Evolutionary conservation across 495 filamentous ascomycete genomes (phyloP).

Genomic region (Haplographium delicatum): DNA sequence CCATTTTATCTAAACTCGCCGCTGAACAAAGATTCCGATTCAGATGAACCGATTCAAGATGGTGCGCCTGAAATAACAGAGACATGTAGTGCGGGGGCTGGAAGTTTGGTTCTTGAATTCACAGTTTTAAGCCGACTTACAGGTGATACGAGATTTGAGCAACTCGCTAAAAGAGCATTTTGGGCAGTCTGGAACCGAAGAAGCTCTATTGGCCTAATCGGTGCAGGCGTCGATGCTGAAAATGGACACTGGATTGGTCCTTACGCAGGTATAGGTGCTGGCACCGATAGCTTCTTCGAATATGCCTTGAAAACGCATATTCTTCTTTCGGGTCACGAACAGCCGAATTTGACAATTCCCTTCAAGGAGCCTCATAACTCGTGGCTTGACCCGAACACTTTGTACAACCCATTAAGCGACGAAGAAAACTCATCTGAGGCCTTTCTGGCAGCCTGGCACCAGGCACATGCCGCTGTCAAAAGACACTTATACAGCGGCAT

Average conservation of each 20-base stretch:
- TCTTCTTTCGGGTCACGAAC: constrained; percentile 66
- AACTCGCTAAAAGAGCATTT: constrained; percentile 84
- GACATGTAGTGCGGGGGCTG: constrained; percentile 93
- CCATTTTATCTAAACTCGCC: constrained; percentile 85
- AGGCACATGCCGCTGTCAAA: constrained; percentile 78
- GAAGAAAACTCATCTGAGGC: constrained; percentile 66
- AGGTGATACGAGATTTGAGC: constrained; percentile 79
- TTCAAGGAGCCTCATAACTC: constrained; percentile 20
- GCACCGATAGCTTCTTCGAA: constrained; percentile 96
- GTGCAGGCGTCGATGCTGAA: constrained; percentile 88
- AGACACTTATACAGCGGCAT: constrained; percentile 73
- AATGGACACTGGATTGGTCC: constrained; percentile 83
- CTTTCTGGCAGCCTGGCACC: constrained; percentile 81
- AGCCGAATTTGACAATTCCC: constrained; percentile 39
- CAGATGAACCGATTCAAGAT: constrained; percentile 20
- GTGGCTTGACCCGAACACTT: constrained; percentile 49
- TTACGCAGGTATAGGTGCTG: constrained; percentile 88
- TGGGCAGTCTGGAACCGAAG: constrained; percentile 89
- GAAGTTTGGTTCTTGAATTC: constrained; percentile 90
- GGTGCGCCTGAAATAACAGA: constrained; percentile 60
- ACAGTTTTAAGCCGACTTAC: constrained; percentile 84
- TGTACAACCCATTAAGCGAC: constrained; percentile 54
- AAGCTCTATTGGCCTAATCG: constrained; percentile 82
- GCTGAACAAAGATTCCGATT: constrained; percentile 43
- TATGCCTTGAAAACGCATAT: constrained; percentile 94